Conservation (phyloP, 2,329 filamentous ascomycete genomes). For the Sarocladium kiliense region DNA sequence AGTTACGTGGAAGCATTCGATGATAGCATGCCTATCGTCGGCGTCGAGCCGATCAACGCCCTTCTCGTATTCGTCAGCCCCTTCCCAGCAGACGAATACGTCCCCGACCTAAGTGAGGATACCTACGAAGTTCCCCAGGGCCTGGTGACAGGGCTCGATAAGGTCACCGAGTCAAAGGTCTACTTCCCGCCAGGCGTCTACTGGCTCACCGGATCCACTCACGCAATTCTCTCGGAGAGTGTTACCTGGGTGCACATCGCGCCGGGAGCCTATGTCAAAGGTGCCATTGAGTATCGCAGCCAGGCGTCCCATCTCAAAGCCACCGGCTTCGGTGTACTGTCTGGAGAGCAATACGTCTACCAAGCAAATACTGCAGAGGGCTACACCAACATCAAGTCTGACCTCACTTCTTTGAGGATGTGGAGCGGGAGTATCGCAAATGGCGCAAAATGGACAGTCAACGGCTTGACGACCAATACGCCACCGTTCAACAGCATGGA, state of each 20-base stretch:
- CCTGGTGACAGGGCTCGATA: slow-evolving; percentile 11
- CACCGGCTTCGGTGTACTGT: slow-evolving; percentile 29
- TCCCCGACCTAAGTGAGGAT: slow-evolving; percentile 11
- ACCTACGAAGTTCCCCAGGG: slow-evolving; percentile 11
- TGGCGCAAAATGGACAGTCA: slow-evolving; percentile 18
- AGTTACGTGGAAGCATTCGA: slow-evolving; percentile 16
- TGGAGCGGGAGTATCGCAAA: slow-evolving; percentile 19
- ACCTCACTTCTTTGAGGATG: slow-evolving; percentile 24
- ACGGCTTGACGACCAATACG: slow-evolving; percentile 25
- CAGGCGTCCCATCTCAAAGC: slow-evolving; percentile 20
- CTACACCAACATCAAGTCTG: slow-evolving; percentile 23
- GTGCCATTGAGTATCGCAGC: slow-evolving; percentile 26
- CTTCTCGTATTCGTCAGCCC: slow-evolving; percentile 28
- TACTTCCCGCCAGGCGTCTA: slow-evolving; percentile 27
- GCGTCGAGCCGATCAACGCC: slow-evolving; percentile 22
- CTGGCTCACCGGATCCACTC: slow-evolving; percentile 20
- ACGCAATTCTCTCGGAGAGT: slow-evolving; percentile 14
- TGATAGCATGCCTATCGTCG: slow-evolving; percentile 18
- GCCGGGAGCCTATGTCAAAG: slow-evolving; percentile 31
- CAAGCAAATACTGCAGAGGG: slow-evolving; percentile 25
- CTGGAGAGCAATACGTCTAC: slow-evolving; percentile 32
- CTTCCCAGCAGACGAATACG: slow-evolving; percentile 14
- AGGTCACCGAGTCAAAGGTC: slow-evolving; percentile 16
- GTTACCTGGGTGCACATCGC: slow-evolving; percentile 23
- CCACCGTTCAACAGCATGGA: slow-evolving; percentile 33